Base-by-base conservation (phyloP, 345 rosid genomes). In the Acer campestre region DNA sequence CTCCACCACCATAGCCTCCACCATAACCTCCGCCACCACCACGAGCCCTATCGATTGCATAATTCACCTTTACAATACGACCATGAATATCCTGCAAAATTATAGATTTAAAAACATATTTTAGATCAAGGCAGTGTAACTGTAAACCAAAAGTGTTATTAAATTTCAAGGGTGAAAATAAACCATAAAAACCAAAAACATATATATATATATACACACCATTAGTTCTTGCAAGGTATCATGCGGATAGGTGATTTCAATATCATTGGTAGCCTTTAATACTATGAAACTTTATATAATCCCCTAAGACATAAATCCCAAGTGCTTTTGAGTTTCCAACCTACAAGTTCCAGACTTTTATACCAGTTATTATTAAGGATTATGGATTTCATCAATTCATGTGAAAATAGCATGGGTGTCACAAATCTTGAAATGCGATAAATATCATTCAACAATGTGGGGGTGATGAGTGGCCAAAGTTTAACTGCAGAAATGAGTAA, bases 1-100 rank as follows among this genome's bases (percentile, higher is more conserved):
- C 77, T 3, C 80, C 78, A 0, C 86, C 80, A 4, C 74, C 31
- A 29, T 29, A 29, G 31, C 31, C 31, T 2, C 70, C 81, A 6
- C 81, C 84, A 61, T 74, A 68, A 7, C 70, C 78, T 23, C 80
- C 77, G 0, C 91, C 83, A 51, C 95, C 74, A 44, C 83, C 87
- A 67, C 38, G 38, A 35, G 89, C 67, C 80, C 91, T 87, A 13
- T 95, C 99, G 62, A 81, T 68, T 75, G 99, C 99, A 88, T 83
- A 91, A 80, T 92, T 89, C 74, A 95, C 99, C 84, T 85, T 92
- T 44, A 95, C 82, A 7, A 78, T 79, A 75, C 97, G 91, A 44
- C 99, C 99, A 78, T 88, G 87, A 61, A 95, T 94, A 62, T 86
- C 94, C 98, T 95, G 85, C 23, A 17, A 27, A 16, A 31, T 3